A percentile compares a stretch with the other conserved stretches of the same genome.
These are phyloP conservation scores for Tinospora cordifolia DNA, from an alignment of 164 flowering plant genomes.

Conservation along the genomic window DNA sequence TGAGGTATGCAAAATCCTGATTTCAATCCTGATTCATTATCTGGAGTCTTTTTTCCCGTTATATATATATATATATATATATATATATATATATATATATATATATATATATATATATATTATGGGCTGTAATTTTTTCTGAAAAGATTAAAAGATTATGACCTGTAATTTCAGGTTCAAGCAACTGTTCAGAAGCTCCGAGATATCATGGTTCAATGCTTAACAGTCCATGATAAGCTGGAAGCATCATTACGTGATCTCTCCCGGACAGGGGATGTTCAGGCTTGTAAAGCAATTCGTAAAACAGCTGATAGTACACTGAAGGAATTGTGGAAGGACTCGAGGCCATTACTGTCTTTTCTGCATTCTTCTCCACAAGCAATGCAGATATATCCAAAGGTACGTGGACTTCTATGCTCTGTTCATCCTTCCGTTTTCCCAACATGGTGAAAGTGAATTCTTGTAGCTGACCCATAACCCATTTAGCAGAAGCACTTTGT, in stretches of 20 bases:
- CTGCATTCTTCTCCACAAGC: slow-evolving; percentile 79
- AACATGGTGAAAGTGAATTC: not conserved
- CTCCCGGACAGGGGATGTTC: slow-evolving; percentile 85
- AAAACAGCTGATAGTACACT: slow-evolving; percentile 58
- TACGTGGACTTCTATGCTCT: slow-evolving; percentile 14
- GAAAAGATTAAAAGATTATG: no score
- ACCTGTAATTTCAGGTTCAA: slow-evolving; percentile 46
- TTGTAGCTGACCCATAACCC: no score
- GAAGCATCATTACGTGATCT: slow-evolving; percentile 83
- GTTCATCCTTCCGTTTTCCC: not conserved
- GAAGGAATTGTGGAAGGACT: slow-evolving; percentile 75
- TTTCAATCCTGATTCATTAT: not conserved
- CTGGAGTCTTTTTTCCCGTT: not conserved
- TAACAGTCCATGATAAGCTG: slow-evolving; percentile 65
- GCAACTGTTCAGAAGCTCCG: slow-evolving; percentile 60
- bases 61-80: not conserved
- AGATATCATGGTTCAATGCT: slow-evolving; percentile 42
- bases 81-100: no score
- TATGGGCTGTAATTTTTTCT: no score
- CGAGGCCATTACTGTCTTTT: slow-evolving; percentile 55
- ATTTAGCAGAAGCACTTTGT: no score
- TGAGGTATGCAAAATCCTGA: slow-evolving; percentile 42
- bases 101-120: no score
- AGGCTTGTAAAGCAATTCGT: slow-evolving; percentile 84
- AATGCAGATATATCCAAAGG: slow-evolving; percentile 67